Conservation (phyloP, 2,329 filamentous ascomycete genomes). For the Fusarium virguliforme region DNA sequence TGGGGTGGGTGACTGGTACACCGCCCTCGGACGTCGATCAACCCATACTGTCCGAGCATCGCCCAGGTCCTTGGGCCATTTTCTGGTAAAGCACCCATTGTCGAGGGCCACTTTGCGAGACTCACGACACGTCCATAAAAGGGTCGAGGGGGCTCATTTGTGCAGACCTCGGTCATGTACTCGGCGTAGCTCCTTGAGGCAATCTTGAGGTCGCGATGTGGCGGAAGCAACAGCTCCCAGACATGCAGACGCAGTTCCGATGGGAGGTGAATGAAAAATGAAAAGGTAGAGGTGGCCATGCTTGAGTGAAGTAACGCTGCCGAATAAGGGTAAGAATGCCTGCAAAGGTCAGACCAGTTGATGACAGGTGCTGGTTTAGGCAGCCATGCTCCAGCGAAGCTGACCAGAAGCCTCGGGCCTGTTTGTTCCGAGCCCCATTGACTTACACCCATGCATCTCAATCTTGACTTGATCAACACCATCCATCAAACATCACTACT, state of each 20-base stretch:
- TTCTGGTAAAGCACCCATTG: background rate
- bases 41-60: background rate
- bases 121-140: slow-evolving; percentile 10
- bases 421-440: background rate
- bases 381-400: background rate
- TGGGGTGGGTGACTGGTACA: background rate
- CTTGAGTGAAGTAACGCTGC: background rate
- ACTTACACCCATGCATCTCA: background rate
- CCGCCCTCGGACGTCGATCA: background rate
- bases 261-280: slow-evolving; percentile 1
- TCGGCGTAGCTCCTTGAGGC: background rate
- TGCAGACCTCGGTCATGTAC: background rate
- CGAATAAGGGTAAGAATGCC: background rate
- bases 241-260: slow-evolving; percentile 17
- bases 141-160: background rate
- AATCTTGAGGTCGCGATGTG: background rate
- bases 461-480: background rate
- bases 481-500: background rate
- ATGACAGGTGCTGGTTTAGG: background rate
- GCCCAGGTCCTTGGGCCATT: background rate
- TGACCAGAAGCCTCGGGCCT: background rate
- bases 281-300: background rate
- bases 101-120: background rate
- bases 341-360: background rate
- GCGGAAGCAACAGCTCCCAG: slow-evolving; percentile 20